Conservation (phyloP, 495 filamentous ascomycete genomes). For the Recurvomyces mirabilis region DNA sequence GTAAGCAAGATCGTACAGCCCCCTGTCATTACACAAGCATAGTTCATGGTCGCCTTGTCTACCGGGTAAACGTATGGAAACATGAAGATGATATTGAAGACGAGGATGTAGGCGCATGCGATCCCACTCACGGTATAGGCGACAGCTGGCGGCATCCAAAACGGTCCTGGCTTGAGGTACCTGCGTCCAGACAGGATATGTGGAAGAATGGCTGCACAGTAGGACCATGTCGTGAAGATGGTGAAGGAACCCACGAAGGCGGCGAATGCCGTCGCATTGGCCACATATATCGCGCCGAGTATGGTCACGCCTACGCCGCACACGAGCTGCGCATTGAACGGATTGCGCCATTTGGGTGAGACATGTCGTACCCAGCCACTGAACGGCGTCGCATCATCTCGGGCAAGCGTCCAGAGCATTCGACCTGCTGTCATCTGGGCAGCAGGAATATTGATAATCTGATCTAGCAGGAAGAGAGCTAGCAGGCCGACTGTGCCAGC, state of each 20-base stretch:
- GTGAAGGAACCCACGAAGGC: conserved; percentile 66
- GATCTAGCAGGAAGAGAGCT: conserved; percentile 48
- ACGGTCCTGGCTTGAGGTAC: conserved; percentile 55
- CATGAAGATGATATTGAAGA: conserved; percentile 53
- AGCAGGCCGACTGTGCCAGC: conserved; percentile 55
- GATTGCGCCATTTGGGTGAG: conserved; percentile 44
- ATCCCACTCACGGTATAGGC: conserved; percentile 46
- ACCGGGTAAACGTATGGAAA: conserved; percentile 44
- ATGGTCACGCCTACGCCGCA: conserved; percentile 49
- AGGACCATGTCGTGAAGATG: conserved; percentile 60
- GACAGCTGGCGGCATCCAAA: conserved; percentile 48
- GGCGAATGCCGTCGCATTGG: conserved; percentile 59
- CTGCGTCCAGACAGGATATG: conserved; percentile 54
- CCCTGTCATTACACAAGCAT: conserved; percentile 52
- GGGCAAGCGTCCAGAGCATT: conserved; percentile 68
- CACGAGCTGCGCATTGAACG: conserved; percentile 56
- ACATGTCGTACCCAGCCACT: conserved; percentile 36
- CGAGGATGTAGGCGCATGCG: conserved; percentile 51
- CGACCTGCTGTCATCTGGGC: conserved; percentile 48
- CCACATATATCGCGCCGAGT: conserved; percentile 64
- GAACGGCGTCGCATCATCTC: conserved; percentile 54
- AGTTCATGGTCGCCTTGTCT: conserved; percentile 54
- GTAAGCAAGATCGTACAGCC: conserved; percentile 39
- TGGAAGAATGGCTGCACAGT: conserved; percentile 62
- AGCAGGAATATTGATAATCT: conserved; percentile 3